Evolutionary conservation across 73 alveolate genomes (phyloP).

Genomic region (Tetrahymena thermophila): DNA sequence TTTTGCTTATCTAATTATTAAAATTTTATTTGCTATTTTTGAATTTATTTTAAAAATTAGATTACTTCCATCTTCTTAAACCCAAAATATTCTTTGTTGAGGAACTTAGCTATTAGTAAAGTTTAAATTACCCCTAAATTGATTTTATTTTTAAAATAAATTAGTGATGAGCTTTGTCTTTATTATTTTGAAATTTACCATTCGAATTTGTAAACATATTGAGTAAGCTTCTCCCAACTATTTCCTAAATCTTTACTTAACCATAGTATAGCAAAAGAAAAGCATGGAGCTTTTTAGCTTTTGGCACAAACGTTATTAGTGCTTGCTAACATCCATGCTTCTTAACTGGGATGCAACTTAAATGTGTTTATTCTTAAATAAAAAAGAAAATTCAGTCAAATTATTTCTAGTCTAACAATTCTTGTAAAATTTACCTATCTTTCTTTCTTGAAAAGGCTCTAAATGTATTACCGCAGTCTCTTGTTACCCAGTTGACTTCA

Average conservation of each 20-base stretch:
- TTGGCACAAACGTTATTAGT: conserved; percentile 61
- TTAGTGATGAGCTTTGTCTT: too few species aligned
- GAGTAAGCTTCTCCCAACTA: conserved; percentile 57
- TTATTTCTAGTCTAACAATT: neutral
- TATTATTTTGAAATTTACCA: conserved; percentile 78
- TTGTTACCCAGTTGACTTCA: neutral
- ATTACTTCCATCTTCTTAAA: conserved; percentile 31
- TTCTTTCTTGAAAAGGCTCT: neutral
- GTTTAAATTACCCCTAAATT: neutral
- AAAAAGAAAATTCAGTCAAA: neutral
- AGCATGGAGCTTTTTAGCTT: conserved; percentile 61
- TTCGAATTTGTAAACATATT: conserved; percentile 72
- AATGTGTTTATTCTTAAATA: conserved; percentile 1
- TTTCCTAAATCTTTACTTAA: conserved; percentile 52
- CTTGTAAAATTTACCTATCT: neutral
- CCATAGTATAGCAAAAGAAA: conserved; percentile 61
- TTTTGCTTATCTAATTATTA: neutral
- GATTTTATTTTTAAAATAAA: too few species aligned
- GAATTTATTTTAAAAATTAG: neutral
- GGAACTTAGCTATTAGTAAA: conserved; percentile 35
- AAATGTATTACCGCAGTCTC: neutral
- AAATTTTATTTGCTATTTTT: neutral
- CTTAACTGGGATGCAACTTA: conserved; percentile 78
- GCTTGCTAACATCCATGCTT: conserved; percentile 76
- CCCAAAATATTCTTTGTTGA: conserved; percentile 36